Conservation (phyloP, 2,329 filamentous ascomycete genomes). For the Elsinoe ampelina region DNA sequence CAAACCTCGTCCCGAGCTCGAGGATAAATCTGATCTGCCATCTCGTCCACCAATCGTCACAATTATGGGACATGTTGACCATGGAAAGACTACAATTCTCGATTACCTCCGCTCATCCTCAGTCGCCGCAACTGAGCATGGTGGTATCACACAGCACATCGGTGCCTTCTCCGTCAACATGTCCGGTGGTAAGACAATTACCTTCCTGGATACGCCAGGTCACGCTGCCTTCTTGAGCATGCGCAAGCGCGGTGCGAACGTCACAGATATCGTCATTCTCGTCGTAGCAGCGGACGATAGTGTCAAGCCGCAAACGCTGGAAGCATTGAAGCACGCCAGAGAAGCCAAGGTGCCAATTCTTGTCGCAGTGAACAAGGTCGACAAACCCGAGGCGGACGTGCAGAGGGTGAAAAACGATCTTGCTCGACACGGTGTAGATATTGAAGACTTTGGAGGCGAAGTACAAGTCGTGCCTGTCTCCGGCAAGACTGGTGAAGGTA, state of each 20-base stretch:
- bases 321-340: constrained; percentile 89
- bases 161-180: constrained; percentile 91
- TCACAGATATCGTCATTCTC: constrained; percentile 92
- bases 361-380: constrained; percentile 94
- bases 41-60: constrained; percentile 84
- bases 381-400: constrained; percentile 72
- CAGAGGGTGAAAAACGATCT: constrained; percentile 85
- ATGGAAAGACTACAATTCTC: constrained; percentile 93
- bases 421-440: constrained; percentile 70
- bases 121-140: constrained; percentile 82
- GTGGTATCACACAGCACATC: constrained; percentile 97
- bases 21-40: constrained; percentile 60
- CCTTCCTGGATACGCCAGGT: constrained; percentile 92
- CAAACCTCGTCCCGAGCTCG: constrained; percentile 51
- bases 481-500: constrained; percentile 87
- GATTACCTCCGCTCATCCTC: constrained; percentile 91
- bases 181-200: constrained; percentile 75
- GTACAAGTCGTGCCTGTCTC: constrained; percentile 86
- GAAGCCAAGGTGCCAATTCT: constrained; percentile 86
- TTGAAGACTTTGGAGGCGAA: constrained; percentile 92
- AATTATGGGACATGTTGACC: constrained; percentile 98
- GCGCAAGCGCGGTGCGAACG: constrained; percentile 88
- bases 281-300: constrained; percentile 96
- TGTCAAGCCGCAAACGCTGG: constrained; percentile 92
- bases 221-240: constrained; percentile 94